Evolutionary conservation across 768 basidiomycete species (phyloP).

Genomic region (Lentinus tigrinus): DNA sequence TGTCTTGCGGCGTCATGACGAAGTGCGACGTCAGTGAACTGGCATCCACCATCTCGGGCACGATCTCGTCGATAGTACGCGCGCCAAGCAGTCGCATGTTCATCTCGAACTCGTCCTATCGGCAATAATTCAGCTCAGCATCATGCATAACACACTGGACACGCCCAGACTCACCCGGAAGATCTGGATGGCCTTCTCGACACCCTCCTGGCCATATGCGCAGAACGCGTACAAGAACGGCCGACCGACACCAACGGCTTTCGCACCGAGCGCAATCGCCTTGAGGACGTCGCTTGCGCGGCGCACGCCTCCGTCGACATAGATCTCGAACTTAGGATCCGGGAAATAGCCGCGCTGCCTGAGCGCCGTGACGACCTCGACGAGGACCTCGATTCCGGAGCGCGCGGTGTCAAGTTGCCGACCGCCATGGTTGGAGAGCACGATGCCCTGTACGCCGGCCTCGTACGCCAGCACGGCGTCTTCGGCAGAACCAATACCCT

Average conservation of each 20-base stretch:
- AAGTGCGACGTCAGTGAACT: constrained; percentile 63
- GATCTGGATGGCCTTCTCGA: constrained; percentile 76
- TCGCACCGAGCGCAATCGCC: constrained; percentile 81
- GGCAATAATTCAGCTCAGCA: not conserved
- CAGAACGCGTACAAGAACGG: constrained; percentile 86
- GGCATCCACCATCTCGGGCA: constrained; percentile 86
- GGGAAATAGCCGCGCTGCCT: constrained; percentile 68
- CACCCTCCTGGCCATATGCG: constrained; percentile 82
- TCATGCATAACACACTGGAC: not conserved
- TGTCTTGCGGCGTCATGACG: constrained; percentile 64
- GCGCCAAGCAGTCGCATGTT: constrained; percentile 91
- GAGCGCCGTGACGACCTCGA: constrained; percentile 77
- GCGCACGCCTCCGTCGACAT: constrained; percentile 89
- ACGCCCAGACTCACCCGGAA: constrained; percentile 50
- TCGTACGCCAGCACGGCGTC: constrained; percentile 88
- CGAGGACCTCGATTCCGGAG: constrained; percentile 88
- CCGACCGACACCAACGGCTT: constrained; percentile 79
- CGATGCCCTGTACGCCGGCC: constrained; percentile 66
- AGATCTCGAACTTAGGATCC: constrained; percentile 75
- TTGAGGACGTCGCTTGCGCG: constrained; percentile 86
- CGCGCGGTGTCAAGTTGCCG: constrained; percentile 69
- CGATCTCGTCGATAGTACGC: constrained; percentile 70
- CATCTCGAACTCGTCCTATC: constrained; percentile 95
- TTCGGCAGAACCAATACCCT: constrained; percentile 83
- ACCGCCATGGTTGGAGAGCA: constrained; percentile 87